Conservation (phyloP, 2,329 filamentous ascomycete genomes). For the Penicillium sp. region DNA sequence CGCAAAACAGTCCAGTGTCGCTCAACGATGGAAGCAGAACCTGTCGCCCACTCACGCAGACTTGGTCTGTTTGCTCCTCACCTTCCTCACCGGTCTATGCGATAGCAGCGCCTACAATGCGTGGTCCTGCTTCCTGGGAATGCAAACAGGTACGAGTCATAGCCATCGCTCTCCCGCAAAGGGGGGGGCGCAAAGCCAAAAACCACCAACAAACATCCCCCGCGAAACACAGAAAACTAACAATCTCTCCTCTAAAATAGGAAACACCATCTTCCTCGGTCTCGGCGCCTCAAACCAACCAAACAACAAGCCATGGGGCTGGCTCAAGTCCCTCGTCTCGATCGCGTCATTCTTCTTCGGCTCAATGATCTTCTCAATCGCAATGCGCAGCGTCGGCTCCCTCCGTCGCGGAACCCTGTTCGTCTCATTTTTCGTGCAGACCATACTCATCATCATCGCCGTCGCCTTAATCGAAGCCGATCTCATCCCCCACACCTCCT, state of each 20-base stretch:
- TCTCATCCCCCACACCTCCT: constrained; percentile 37
- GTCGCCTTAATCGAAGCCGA: constrained; percentile 42
- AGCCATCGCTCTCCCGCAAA: background rate
- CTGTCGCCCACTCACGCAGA: constrained; percentile 37
- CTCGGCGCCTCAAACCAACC: constrained; percentile 46
- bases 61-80: constrained; percentile 41
- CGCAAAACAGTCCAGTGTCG: constrained; percentile 14
- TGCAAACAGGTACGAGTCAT: constrained; percentile 47
- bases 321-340: constrained; percentile 47
- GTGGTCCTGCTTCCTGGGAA: constrained; percentile 50
- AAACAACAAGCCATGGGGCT: constrained; percentile 41
- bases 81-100: constrained; percentile 45
- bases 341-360: constrained; percentile 46
- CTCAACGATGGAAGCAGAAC: constrained; percentile 32
- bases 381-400: constrained; percentile 39
- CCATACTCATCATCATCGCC: constrained; percentile 40
- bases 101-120: constrained; percentile 49
- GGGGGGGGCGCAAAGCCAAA: background rate
- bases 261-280: constrained; percentile 50
- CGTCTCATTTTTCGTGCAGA: constrained; percentile 44
- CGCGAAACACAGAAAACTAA: background rate
- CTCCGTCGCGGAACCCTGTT: constrained; percentile 40
- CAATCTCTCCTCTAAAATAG: constrained; percentile 22
- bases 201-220: background rate
- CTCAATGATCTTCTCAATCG: constrained; percentile 41